phyloP scores from a whole-genome alignment of 169 alveolate species.

The Eimeria acervulina region DNA sequence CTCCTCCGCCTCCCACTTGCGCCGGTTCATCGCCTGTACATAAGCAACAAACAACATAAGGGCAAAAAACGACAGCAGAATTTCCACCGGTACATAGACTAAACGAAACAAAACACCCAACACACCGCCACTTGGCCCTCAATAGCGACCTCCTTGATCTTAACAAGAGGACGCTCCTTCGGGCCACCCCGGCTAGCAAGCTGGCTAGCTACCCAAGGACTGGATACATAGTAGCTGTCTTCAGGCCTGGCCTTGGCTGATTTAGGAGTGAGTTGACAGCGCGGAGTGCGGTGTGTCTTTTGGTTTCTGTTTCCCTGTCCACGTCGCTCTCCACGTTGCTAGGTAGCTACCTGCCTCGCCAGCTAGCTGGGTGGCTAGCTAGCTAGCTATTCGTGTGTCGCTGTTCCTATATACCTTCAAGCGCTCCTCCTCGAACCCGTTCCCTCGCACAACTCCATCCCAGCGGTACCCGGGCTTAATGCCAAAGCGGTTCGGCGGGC shows the following conservation, averaged over 20 bases:
- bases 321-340: background rate
- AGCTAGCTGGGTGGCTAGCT: background rate
- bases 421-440: slow-evolving; percentile 91
- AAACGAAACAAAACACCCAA: background rate
- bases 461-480: slow-evolving; percentile 94
- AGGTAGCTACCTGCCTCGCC: background rate
- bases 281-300: background rate
- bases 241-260: background rate
- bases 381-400: background rate
- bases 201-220: background rate
- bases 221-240: background rate
- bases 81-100: background rate
- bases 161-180: background rate
- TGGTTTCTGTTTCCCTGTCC: background rate
- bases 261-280: background rate
- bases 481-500: slow-evolving; percentile 90
- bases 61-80: background rate
- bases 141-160: background rate
- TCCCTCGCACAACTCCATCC: slow-evolving; percentile 96
- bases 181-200: background rate
- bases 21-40: slow-evolving; percentile 69
- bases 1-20: slow-evolving; percentile 60
- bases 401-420: slow-evolving; percentile 17
- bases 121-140: background rate
- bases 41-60: background rate